Base-by-base conservation (phyloP, 371 early-diverging fungal genomes). In the Zychaea mexicana region DNA sequence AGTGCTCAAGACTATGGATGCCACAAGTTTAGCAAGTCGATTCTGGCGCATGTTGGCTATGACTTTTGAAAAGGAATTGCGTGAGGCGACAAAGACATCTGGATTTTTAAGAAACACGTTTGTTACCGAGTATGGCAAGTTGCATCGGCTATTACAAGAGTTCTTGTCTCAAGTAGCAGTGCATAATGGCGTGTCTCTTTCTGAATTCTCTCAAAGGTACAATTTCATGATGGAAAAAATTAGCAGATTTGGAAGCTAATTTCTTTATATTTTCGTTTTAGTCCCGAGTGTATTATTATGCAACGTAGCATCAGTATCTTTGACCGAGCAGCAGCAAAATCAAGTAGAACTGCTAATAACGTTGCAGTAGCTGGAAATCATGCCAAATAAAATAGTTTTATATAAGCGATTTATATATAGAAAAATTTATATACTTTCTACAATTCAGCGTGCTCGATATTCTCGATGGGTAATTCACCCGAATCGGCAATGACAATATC, bases 121-220 rank as follows among this genome's bases (percentile, higher is more conserved):
- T 57, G 84, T 91, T 49, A 82, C 82, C 9, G 92, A 92, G 10
- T 94, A 92, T 69, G 92, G 93, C 15, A 85, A 85, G 56, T 62
- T 94, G 5, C 69, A 93, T 52, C 88, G 91, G 13, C 64, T 92
- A 4, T 74, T 93, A 61, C 88, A 89, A 58, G 91, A 92, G 60
- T 86, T 92, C 65, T 91, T 92, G 72, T 81, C 85, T 9, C 77
- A 91, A n/a, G 81, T 92, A 2, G 82, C 86, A 7, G 74, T 90
- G 30, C 81, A 85, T 60, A 87, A 78, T 62, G 86, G 82, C 8
- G 76, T 70, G 4, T 54, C 73, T 0, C 52, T 82, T 2, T 68
- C 77, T 13, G 85, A 85, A 36, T 83, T 87, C 64, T 79, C 81
- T 17, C 86, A 88, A 68, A 85, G 83, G 85, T 82, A 66, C 13